phyloP scores from a whole-genome alignment of 2,329 filamentous ascomycete genomes.

The Erysiphe neolycopersici region DNA sequence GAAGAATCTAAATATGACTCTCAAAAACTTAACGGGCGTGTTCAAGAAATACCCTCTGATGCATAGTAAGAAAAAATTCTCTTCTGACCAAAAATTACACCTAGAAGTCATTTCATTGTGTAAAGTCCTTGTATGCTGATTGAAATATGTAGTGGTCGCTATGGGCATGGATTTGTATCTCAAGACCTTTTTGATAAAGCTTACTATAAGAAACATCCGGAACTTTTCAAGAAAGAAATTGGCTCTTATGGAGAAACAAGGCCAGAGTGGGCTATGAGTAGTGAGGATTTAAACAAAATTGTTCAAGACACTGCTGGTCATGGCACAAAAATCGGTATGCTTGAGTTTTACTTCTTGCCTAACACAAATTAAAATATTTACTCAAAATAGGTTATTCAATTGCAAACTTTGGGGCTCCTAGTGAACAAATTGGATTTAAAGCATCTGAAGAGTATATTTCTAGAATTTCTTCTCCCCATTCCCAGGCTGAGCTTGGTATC shows the following conservation, averaged over 20 bases:
- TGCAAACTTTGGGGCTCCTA: conserved; percentile 44
- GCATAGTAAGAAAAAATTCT: conserved; percentile 30
- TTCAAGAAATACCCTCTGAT: conserved; percentile 49
- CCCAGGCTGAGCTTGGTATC: conserved; percentile 15
- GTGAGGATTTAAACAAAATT: conserved; percentile 71
- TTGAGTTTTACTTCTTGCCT: conserved; percentile 4
- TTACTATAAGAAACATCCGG: conserved; percentile 82
- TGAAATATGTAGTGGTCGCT: conserved; percentile 25
- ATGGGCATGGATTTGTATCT: conserved; percentile 56
- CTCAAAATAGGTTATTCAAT: conserved; percentile 30
- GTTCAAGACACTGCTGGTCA: conserved; percentile 41
- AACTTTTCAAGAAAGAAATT: conserved; percentile 46
- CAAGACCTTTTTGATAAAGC: conserved; percentile 69
- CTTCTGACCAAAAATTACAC: not conserved
- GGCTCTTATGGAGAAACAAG: conserved; percentile 28
- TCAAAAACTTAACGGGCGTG: conserved; percentile 46
- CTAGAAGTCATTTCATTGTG: not conserved
- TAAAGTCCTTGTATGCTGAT: conserved; percentile 1
- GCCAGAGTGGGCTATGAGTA: conserved; percentile 61
- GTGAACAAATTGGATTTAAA: conserved; percentile 72
- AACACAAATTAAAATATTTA: conserved; percentile 8
- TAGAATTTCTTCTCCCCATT: conserved; percentile 43
- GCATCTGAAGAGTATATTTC: conserved; percentile 65
- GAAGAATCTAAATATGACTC: conserved; percentile 28
- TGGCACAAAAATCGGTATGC: conserved; percentile 24